phyloP scores from a whole-genome alignment of 495 filamentous ascomycete species.

The Penicillium steckii region DNA sequence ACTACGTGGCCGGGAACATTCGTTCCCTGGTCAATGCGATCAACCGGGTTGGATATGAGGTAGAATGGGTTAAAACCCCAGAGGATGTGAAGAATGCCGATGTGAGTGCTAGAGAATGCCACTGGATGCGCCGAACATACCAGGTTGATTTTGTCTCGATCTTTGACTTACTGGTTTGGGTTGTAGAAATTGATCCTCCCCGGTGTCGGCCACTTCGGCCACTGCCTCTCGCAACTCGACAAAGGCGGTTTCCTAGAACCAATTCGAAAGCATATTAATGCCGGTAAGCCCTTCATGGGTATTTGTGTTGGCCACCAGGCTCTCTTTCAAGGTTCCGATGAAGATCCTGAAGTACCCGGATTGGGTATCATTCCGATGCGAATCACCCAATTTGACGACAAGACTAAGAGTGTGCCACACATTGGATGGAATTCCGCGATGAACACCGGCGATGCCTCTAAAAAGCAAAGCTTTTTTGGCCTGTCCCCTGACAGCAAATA shows the following conservation, averaged over 20 bases:
- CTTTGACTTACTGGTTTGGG: constrained; percentile 17
- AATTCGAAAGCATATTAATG: constrained; percentile 73
- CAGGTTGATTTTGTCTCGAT: neutral
- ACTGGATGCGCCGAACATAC: too few species aligned
- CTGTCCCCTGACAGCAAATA: constrained; percentile 82
- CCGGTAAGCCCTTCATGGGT: constrained; percentile 94
- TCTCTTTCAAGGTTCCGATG: constrained; percentile 80
- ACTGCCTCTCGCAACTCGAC: constrained; percentile 82
- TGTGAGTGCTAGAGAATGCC: constrained; percentile 46
- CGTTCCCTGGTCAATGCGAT: constrained; percentile 96
- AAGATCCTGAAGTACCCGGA: constrained; percentile 67
- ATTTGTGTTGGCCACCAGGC: constrained; percentile 96
- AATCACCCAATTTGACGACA: constrained; percentile 74
- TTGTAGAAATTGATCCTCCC: constrained; percentile 83
- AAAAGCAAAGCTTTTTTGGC: constrained; percentile 64
- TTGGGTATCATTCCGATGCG: constrained; percentile 69
- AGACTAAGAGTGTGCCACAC: constrained; percentile 86
- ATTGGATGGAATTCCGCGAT: constrained; percentile 96
- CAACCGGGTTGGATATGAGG: constrained; percentile 86
- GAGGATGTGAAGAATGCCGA: constrained; percentile 81
- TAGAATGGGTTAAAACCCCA: constrained; percentile 88
- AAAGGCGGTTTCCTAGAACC: constrained; percentile 78
- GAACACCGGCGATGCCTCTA: constrained; percentile 45
- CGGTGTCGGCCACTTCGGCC: constrained; percentile 95
- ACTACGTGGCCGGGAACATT: constrained; percentile 86